Percentiles rank a stretch among this genome's conserved stretches.
These are phyloP conservation scores for Orbilia javanica DNA, from an alignment of 2,329 filamentous ascomycete species.

Conservation along the genomic window DNA sequence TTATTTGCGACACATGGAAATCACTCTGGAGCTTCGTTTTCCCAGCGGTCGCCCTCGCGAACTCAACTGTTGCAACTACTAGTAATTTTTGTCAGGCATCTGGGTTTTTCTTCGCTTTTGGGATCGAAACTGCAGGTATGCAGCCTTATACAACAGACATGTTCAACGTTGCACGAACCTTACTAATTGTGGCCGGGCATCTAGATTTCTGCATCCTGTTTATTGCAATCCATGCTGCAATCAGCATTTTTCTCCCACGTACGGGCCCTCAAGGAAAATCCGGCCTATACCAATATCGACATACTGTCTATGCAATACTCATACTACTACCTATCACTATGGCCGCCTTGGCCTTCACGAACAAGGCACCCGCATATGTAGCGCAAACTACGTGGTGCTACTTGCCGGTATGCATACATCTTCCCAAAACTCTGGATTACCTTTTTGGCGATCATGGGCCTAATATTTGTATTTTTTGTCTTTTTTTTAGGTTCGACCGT, in stretches of 20 bases:
- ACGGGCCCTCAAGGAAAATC: conserved; percentile 67
- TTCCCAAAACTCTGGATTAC: background rate
- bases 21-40: conserved; percentile 77
- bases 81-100: conserved; percentile 75
- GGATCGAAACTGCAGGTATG: conserved; percentile 75
- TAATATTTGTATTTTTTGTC: background rate
- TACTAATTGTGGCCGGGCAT: background rate
- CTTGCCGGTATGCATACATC: conserved; percentile 68
- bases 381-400: conserved; percentile 78
- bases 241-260: conserved; percentile 77
- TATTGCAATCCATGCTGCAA: conserved; percentile 78
- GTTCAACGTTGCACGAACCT: conserved; percentile 21
- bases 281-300: conserved; percentile 77
- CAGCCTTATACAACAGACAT: background rate
- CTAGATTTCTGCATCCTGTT: conserved; percentile 77
- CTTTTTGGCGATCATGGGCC: conserved; percentile 11
- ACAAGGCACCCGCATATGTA: conserved; percentile 70
- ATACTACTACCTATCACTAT: conserved; percentile 72
- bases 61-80: conserved; percentile 68
- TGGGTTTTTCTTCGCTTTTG: conserved; percentile 76
- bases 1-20: conserved; percentile 79
- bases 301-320: conserved; percentile 72
- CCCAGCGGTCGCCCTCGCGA: conserved; percentile 71
- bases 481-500: conserved; percentile 68
- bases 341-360: conserved; percentile 75